Conservation (phyloP, 2,329 filamentous ascomycete species). For the Fusarium sp. region DNA sequence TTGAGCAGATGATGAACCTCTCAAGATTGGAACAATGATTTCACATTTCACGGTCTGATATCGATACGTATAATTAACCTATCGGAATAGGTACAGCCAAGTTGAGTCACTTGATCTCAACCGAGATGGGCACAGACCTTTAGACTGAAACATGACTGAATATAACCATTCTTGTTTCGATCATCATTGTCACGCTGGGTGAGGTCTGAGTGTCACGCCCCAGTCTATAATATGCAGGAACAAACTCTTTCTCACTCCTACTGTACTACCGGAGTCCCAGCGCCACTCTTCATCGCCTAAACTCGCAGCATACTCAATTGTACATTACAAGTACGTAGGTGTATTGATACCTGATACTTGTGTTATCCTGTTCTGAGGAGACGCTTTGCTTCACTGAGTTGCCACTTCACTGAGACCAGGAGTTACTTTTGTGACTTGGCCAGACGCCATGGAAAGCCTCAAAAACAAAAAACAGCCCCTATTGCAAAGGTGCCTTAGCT, state of each 20-base stretch:
- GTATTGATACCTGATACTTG: background rate
- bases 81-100: background rate
- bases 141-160: background rate
- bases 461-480: background rate
- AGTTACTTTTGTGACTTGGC: background rate
- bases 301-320: background rate
- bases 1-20: background rate
- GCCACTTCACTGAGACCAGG: background rate
- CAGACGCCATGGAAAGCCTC: background rate
- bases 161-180: background rate
- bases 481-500: background rate
- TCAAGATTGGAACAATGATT: background rate
- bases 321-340: background rate
- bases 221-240: conserved; percentile 14
- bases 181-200: background rate
- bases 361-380: background rate
- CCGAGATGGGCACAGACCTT: background rate
- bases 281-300: background rate
- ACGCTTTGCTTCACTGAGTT: background rate
- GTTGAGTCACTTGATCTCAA: background rate
- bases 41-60: background rate
- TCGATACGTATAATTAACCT: background rate
- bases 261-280: background rate
- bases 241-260: background rate
- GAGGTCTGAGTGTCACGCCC: background rate